Percentiles rank a stretch among this genome's conserved stretches.
Conservation (phyloP, 805 yeast species). For the Starmera dryadoides region DNA sequence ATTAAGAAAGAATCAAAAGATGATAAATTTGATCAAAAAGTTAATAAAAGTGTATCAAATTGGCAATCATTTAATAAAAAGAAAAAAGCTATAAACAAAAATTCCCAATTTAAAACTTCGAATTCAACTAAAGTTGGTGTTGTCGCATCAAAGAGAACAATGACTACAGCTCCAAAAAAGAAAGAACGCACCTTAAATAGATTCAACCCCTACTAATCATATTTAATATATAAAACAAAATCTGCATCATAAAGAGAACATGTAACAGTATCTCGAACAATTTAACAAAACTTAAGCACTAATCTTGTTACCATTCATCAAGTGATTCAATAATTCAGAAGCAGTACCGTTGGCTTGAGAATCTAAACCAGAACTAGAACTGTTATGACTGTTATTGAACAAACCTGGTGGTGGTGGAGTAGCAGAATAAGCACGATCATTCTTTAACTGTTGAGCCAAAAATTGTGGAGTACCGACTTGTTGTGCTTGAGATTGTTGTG, state of each 20-base stretch:
- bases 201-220: slow-evolving; percentile 10
- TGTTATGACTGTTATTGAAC: slow-evolving; percentile 23
- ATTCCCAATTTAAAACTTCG: slow-evolving; percentile 7
- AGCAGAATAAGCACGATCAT: slow-evolving; percentile 30
- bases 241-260: neutral
- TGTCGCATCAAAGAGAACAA: slow-evolving; percentile 5
- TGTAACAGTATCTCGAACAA: no score
- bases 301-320: slow-evolving; percentile 69
- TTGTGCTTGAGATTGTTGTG: slow-evolving; percentile 24
- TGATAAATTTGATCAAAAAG: slow-evolving; percentile 5
- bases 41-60: slow-evolving; percentile 10
- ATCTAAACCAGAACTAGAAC: slow-evolving; percentile 5
- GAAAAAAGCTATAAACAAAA: neutral
- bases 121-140: slow-evolving; percentile 12
- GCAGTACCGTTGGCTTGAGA: slow-evolving; percentile 40
- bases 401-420: slow-evolving; percentile 77
- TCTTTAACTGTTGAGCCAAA: slow-evolving; percentile 18
- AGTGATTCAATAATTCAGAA: slow-evolving; percentile 74
- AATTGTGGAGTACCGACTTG: slow-evolving; percentile 19
- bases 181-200: slow-evolving; percentile 5
- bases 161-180: slow-evolving; percentile 3
- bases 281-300: slow-evolving; percentile 20
- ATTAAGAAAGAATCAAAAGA: slow-evolving; percentile 6
- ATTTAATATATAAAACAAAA: neutral
- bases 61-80: slow-evolving; percentile 15